These are phyloP conservation scores for Jackrogersella minutella DNA, from an alignment of 495 filamentous ascomycete genomes.

Conservation along the genomic window DNA sequence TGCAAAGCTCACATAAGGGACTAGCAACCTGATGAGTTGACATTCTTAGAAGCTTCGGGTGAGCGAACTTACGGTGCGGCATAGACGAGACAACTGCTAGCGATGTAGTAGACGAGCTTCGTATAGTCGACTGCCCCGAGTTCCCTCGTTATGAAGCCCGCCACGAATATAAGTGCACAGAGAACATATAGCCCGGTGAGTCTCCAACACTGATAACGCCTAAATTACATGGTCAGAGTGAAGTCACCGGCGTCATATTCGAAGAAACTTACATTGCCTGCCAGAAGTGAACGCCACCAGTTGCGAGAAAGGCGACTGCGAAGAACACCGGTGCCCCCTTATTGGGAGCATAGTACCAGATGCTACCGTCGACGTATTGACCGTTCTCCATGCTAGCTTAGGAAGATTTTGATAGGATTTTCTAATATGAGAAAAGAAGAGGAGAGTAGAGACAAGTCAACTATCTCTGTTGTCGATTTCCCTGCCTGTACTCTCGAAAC, in stretches of 20 bases:
- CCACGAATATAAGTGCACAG: conserved; percentile 56
- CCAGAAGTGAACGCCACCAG: conserved; percentile 65
- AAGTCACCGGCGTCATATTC: conserved; percentile 9
- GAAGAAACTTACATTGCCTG: conserved; percentile 65
- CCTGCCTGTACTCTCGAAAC: neutral
- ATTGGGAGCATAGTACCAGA: conserved; percentile 79
- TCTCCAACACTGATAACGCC: conserved; percentile 59
- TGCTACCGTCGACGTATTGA: conserved; percentile 56
- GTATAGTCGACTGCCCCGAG: conserved; percentile 66
- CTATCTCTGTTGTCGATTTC: neutral
- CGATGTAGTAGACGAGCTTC: conserved; percentile 65
- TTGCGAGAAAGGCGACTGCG: conserved; percentile 67
- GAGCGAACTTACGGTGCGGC: conserved; percentile 65
- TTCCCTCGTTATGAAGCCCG: conserved; percentile 66
- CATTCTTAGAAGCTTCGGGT: neutral
- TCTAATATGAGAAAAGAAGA: neutral
- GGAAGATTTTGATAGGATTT: neutral
- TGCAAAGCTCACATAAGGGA: conserved; percentile 74
- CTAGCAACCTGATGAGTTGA: conserved; percentile 45
- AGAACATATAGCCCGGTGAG: conserved; percentile 50
- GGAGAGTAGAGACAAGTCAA: neutral
- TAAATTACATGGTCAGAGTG: conserved; percentile 59
- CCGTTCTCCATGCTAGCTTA: conserved; percentile 47
- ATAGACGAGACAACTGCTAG: conserved; percentile 67
- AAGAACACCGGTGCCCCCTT: conserved; percentile 75